Conservation (phyloP, 257 asterid species). For the Lithospermum erythrorhizon region DNA sequence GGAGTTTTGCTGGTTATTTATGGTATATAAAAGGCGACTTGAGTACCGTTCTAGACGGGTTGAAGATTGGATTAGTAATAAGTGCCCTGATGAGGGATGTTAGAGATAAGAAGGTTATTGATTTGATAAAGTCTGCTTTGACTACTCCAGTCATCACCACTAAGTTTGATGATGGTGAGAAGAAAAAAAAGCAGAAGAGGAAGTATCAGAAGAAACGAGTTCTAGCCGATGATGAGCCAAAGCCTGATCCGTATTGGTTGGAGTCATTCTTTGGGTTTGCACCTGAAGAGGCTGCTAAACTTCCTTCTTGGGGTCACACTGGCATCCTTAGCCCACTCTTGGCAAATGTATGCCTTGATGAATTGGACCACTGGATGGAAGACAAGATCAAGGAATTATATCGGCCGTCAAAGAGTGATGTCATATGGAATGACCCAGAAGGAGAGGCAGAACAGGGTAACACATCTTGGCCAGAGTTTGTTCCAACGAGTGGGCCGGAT, state of each 20-base stretch:
- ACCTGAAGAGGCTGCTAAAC: conserved; percentile 81
- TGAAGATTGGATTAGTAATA: conserved; percentile 87
- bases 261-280: conserved; percentile 88
- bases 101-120: conserved; percentile 86
- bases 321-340: conserved; percentile 90
- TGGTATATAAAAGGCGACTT: conserved; percentile 94
- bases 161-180: conserved; percentile 54
- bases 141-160: conserved; percentile 68
- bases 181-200: conserved; percentile 64
- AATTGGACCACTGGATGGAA: conserved; percentile 92
- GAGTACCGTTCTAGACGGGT: conserved; percentile 77
- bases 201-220: conserved; percentile 94
- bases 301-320: conserved; percentile 97
- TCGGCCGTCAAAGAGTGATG: conserved; percentile 72
- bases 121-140: conserved; percentile 75
- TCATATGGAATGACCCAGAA: conserved; percentile 79
- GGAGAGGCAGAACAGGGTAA: conserved; percentile 86
- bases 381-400: conserved; percentile 74
- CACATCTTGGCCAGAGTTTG: conserved; percentile 98
- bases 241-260: conserved; percentile 96
- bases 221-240: conserved; percentile 90
- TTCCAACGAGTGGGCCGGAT: conserved; percentile 94
- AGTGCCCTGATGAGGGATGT: conserved; percentile 90
- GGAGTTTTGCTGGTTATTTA: conserved; percentile 93
- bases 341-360: conserved; percentile 81